Evolutionary conservation across 495 filamentous ascomycete genomes (phyloP), one percentile per base, ranked within the genome.

Genomic region (Neurospora sp.): DNA sequence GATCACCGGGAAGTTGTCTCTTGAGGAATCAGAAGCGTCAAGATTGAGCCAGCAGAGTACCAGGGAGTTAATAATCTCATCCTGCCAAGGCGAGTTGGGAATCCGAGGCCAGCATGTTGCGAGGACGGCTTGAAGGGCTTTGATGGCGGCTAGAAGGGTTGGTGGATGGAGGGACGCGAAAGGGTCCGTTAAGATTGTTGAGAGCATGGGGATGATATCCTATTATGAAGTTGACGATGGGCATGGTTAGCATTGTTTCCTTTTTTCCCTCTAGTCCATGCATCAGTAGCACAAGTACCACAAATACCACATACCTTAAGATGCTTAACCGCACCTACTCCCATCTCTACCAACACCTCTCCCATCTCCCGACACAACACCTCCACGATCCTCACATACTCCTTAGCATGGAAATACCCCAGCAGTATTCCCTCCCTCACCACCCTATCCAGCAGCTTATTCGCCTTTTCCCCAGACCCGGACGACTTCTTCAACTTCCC

Each of bases 21-120:
- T 70, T 35, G 74, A 48, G 3, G 76, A 62, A 16, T 83, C 79
- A 27, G 89, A 85, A 4, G 89, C 86, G 7, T 78, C 70, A 16
- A 90, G 75, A 76, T 88, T 87, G 5, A 89, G 76, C 93, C 93
- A 97, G 77, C 91, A 91, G 4, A 90, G 77, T 37, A 85, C 83
- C 0, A 94, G 72, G 0, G 85, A 90, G 62, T 85, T 89, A 70
- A 97, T 73, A 18, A 96, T 81, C 79, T 94, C 92, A n/a, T 87
- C 89, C 37, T 88, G 84, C 84, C 91, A 90, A n/a, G 75, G 77
- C 20, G 78, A 73, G 54, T 79, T 77, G 75, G 82, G 85, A 20
- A 97, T 81, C 0, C 94, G 84, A 12, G 92, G 90, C 89, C 96
- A 95, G n/a, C 87, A 89, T 62, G 85, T 90, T 31, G 87, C 74